Conservation (phyloP, 768 basidiomycete genomes). For the Rhodotorula diobovata region DNA sequence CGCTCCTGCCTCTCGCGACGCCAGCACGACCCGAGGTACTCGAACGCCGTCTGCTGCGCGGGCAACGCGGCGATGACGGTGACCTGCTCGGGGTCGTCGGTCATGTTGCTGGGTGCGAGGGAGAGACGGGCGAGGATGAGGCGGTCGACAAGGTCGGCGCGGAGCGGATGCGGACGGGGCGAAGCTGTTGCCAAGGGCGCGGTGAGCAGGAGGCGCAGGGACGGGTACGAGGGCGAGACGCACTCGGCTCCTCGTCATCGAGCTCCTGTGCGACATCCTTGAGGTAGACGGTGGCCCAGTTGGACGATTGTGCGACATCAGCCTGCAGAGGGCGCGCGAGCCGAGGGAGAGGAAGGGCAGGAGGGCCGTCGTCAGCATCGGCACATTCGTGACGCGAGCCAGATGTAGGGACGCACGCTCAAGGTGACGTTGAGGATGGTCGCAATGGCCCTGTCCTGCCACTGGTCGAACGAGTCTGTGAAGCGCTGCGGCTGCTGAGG, state of each 20-base stretch:
- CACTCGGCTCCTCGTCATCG: slow-evolving; percentile 53
- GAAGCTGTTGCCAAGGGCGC: slow-evolving; percentile 1
- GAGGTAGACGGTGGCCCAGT: slow-evolving; percentile 74
- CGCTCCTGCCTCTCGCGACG: slow-evolving; percentile 61
- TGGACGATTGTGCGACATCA: slow-evolving; percentile 58
- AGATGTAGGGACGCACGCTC: slow-evolving; percentile 55
- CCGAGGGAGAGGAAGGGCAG: not conserved
- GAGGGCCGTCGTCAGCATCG: not conserved
- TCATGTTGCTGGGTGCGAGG: slow-evolving; percentile 67
- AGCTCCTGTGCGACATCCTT: slow-evolving; percentile 70
- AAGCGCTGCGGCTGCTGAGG: slow-evolving; percentile 50
- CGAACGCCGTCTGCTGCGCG: slow-evolving; percentile 70
- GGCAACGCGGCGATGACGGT: slow-evolving; percentile 64
- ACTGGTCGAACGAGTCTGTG: slow-evolving; percentile 53
- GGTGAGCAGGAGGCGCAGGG: not conserved
- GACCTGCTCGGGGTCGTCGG: slow-evolving; percentile 48
- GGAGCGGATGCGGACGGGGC: slow-evolving; percentile 41
- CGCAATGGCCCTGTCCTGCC: slow-evolving; percentile 70
- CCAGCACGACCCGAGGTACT: slow-evolving; percentile 88
- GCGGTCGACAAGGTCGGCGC: slow-evolving; percentile 64
- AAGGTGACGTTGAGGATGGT: slow-evolving; percentile 73
- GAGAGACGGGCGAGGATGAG: slow-evolving; percentile 79
- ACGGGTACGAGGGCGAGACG: not conserved
- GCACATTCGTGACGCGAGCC: not conserved
- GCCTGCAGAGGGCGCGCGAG: too few relatives aligned